These are phyloP conservation scores for Albizia julibrissin DNA, from an alignment of 306 rosid species.

Conservation along the genomic window DNA sequence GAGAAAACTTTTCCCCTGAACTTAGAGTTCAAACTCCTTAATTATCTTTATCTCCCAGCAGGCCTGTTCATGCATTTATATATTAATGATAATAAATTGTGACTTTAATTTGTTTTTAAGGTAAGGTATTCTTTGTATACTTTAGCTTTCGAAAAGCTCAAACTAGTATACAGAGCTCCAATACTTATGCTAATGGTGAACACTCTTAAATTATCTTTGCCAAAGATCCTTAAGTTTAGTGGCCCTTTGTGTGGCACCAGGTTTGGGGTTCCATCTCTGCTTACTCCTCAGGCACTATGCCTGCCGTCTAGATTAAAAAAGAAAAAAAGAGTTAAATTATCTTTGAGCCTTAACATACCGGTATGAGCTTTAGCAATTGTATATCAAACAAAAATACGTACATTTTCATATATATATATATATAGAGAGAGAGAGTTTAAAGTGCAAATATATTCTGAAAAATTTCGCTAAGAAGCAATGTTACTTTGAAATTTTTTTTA, in stretches of 20 bases:
- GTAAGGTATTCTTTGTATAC: not conserved
- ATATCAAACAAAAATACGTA: no score
- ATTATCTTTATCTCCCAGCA: not conserved
- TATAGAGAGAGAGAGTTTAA: no score
- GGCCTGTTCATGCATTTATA: not conserved
- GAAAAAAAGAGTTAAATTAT: no score
- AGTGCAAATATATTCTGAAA: no score
- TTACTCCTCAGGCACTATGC: no score
- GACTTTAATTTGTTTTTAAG: not conserved
- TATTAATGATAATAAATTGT: not conserved
- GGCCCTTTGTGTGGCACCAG: no score
- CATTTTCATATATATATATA: accelerated
- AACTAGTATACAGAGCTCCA: not conserved
- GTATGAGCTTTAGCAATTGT: not conserved
- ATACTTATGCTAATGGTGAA: not conserved
- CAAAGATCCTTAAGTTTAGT: no score
- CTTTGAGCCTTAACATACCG: no score
- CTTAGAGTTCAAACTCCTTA: not conserved
- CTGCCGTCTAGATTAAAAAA: no score
- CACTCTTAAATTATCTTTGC: not conserved
- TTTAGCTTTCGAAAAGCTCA: not conserved
- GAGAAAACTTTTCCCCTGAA: not conserved
- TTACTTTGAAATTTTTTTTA: no score
- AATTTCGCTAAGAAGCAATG: no score
- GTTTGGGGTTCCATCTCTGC: no score